Percentiles rank a stretch among this genome's conserved stretches.
These are phyloP conservation scores for Xylaria castorea DNA, from an alignment of 495 filamentous ascomycete genomes.

Conservation along the genomic window DNA sequence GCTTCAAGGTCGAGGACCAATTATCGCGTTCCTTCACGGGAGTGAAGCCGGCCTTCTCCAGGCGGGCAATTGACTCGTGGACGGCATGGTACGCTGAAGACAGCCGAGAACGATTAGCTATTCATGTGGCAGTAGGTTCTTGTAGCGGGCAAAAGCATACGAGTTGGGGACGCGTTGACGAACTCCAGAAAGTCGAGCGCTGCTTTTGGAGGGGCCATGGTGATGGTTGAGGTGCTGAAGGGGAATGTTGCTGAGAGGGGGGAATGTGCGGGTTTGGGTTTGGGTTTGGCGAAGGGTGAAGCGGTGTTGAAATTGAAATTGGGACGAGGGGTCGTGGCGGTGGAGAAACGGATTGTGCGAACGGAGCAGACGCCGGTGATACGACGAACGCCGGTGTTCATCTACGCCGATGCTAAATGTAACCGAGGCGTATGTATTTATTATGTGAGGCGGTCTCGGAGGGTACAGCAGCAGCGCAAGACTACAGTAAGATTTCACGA, in stretches of 20 bases:
- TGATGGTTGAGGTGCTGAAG: slow-evolving; percentile 37
- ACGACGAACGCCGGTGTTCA: slow-evolving; percentile 20
- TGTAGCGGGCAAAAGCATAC: slow-evolving; percentile 57
- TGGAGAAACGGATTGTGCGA: slow-evolving; percentile 18
- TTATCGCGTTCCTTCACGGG: slow-evolving; percentile 90
- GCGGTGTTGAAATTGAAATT: not conserved
- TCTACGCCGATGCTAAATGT: slow-evolving; percentile 4
- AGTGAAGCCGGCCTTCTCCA: slow-evolving; percentile 82
- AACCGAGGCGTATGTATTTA: not conserved
- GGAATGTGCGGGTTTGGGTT: not conserved
- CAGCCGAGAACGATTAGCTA: slow-evolving; percentile 32
- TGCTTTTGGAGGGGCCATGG: slow-evolving; percentile 66
- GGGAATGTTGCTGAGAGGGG: not conserved
- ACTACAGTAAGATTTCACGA: not conserved
- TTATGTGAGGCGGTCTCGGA: slow-evolving; percentile 19
- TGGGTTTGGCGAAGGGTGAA: not conserved
- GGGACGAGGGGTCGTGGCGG: slow-evolving; percentile 27
- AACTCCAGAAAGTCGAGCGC: slow-evolving; percentile 90
- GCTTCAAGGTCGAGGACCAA: slow-evolving; percentile 79
- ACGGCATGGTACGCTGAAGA: slow-evolving; percentile 91
- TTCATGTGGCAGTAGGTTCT: not conserved
- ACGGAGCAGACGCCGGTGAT: slow-evolving; percentile 23
- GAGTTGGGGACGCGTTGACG: slow-evolving; percentile 92
- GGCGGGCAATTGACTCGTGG: slow-evolving; percentile 71
- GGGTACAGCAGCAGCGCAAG: not conserved